Percentiles rank a stretch among this genome's conserved stretches.
Evolutionary conservation across 2,329 filamentous ascomycete species (phyloP).

Genomic region (Exophiala xenobiotica): DNA sequence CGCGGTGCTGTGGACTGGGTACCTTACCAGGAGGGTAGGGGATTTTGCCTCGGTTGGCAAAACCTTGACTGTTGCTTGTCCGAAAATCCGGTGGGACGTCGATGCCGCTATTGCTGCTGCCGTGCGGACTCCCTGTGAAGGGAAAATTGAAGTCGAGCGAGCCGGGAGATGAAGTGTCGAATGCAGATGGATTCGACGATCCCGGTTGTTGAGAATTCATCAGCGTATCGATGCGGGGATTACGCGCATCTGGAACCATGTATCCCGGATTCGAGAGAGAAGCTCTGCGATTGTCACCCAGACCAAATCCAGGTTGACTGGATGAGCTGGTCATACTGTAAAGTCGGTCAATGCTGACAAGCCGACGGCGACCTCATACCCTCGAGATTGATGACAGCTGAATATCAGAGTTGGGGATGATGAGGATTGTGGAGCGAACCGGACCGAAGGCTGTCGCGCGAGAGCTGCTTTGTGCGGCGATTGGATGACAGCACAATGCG

Average conservation of each 20-base stretch:
- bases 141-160: conserved; percentile 27
- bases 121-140: conserved; percentile 27
- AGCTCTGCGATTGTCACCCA: conserved; percentile 9
- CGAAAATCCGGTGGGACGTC: conserved; percentile 27
- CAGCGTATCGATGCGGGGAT: conserved; percentile 24
- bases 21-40: conserved; percentile 16
- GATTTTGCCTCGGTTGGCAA: conserved; percentile 14
- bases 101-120: conserved; percentile 27
- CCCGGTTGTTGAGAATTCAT: conserved; percentile 18
- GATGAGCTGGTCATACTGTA: conserved; percentile 24
- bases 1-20: conserved; percentile 26
- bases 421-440: not conserved
- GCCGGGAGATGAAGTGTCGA: conserved; percentile 24
- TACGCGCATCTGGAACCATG: conserved; percentile 19
- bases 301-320: conserved; percentile 8
- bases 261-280: conserved; percentile 15
- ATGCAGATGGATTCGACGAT: conserved; percentile 16
- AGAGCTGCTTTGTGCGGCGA: not conserved
- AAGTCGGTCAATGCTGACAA: not conserved
- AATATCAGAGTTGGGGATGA: not conserved
- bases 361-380: conserved; percentile 13
- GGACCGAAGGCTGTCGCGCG: conserved; percentile 1
- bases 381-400: conserved; percentile 13
- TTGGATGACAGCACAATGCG: not conserved
- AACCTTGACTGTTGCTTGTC: conserved; percentile 19